Evolutionary conservation across 257 asterid genomes (phyloP), one percentile per base, ranked within the genome.

Genomic region (Solanum rostratum): DNA sequence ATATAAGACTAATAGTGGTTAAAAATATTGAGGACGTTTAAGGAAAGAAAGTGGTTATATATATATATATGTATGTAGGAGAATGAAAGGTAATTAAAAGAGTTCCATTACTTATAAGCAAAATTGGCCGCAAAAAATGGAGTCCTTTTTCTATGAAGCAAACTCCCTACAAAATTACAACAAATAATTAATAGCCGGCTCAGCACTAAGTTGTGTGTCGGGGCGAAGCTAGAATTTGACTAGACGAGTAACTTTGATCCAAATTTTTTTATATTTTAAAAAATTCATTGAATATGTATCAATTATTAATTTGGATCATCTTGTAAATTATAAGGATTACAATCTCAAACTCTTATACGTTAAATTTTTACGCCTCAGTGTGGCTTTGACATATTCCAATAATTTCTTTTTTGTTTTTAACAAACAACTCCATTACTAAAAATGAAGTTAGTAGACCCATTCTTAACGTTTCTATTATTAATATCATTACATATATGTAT

Each of bases 41-140:
- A 79, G 80, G 5, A 68, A 73, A 59, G 37, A 45, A 66, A 55
- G 83, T 29, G 46, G 14, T 79, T 39, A 78, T 22, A 74, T 62
- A 55, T 59, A 9, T 39, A 71, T 37, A 69, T 53, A 68, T 68
- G 9, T 79, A 24, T 41, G 37, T 57, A 41, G 45, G 22, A 60
- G 45, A 60, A 60, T 43, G 29, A n/a, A n/a, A 79, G 83, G 50
- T 54, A 80, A 16, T 37, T 55, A 54, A 81, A 85, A 33, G 55
- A 81, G 89, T 88, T 84, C 83, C 90, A 92, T 90, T 69, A 79
- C 85, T 92, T 86, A 85, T 57, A 88, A 92, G 92, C 90, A 91
- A 95, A 78, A 49, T 92, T 91, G 97, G 91, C 93, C 91, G 90
- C 91, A 85, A 92, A 92, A 93, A 87, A 92, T 89, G 95, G 94